These are phyloP conservation scores for Penicillium sp. DNA, from an alignment of 2,329 filamentous ascomycete genomes.

Conservation along the genomic window DNA sequence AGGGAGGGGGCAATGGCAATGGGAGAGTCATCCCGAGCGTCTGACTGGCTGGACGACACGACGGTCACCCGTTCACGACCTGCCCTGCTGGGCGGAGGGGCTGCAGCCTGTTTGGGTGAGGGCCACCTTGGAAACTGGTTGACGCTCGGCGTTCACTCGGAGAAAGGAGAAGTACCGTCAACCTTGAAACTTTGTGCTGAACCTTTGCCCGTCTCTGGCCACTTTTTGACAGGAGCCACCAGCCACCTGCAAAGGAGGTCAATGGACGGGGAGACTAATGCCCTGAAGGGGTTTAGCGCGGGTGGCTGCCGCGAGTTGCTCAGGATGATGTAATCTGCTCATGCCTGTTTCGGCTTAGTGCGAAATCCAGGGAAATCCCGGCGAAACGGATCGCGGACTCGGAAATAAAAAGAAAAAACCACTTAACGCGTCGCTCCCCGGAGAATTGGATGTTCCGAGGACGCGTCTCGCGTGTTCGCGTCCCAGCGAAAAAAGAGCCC, in stretches of 20 bases:
- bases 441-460: conserved; percentile 24
- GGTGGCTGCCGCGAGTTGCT: neutral
- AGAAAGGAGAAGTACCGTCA: neutral
- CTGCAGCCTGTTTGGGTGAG: too few species aligned
- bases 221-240: neutral
- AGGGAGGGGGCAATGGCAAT: neutral
- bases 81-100: neutral
- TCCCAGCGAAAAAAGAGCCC: conserved; percentile 20
- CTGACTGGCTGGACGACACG: neutral
- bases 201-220: neutral
- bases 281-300: neutral
- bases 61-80: neutral
- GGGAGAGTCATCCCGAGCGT: neutral
- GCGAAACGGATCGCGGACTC: neutral
- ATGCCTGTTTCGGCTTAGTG: neutral
- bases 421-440: conserved; percentile 37
- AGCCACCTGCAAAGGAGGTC: neutral
- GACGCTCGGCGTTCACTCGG: conserved; percentile 5
- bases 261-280: neutral
- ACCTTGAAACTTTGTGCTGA: neutral
- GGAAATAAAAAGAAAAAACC: conserved; percentile 22
- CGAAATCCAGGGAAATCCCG: neutral
- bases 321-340: neutral
- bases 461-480: conserved; percentile 26
- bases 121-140: neutral